Evolutionary conservation across 2,329 filamentous ascomycete species (phyloP).

Genomic region (Colletotrichum sp.): DNA sequence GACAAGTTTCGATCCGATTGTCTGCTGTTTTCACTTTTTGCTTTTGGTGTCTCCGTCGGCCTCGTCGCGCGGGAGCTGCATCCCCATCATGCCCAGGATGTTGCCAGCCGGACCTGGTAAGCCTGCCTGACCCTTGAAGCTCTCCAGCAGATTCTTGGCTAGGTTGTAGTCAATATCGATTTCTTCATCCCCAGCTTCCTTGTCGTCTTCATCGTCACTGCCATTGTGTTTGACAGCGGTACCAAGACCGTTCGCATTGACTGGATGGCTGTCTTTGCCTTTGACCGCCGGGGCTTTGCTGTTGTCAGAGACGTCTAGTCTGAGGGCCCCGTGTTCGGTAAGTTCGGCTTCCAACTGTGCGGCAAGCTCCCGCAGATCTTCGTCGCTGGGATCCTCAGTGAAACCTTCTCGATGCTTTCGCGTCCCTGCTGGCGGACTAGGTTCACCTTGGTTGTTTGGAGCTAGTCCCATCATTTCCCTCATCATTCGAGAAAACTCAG

Average conservation of each 20-base stretch:
- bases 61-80: conserved; percentile 82
- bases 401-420: conserved; percentile 37
- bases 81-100: conserved; percentile 83
- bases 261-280: not conserved
- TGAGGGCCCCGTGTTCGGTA: conserved; percentile 69
- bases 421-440: not conserved
- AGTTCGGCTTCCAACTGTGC: conserved; percentile 77
- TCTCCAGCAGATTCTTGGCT: conserved; percentile 88
- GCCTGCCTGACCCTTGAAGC: conserved; percentile 89
- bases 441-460: conserved; percentile 20
- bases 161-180: conserved; percentile 86
- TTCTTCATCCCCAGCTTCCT: conserved; percentile 59
- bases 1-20: not conserved
- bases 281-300: conserved; percentile 33
- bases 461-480: conserved; percentile 84
- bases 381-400: conserved; percentile 46
- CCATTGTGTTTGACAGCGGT: not conserved
- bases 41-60: conserved; percentile 49
- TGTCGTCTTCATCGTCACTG: conserved; percentile 40
- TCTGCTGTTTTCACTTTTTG: not conserved
- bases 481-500: conserved; percentile 87
- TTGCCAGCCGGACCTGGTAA: conserved; percentile 87
- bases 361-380: conserved; percentile 69
- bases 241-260: not conserved
- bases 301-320: conserved; percentile 47